Evolutionary conservation across 2,329 filamentous ascomycete species (phyloP).

Genomic region (Aspergillus intermedius): DNA sequence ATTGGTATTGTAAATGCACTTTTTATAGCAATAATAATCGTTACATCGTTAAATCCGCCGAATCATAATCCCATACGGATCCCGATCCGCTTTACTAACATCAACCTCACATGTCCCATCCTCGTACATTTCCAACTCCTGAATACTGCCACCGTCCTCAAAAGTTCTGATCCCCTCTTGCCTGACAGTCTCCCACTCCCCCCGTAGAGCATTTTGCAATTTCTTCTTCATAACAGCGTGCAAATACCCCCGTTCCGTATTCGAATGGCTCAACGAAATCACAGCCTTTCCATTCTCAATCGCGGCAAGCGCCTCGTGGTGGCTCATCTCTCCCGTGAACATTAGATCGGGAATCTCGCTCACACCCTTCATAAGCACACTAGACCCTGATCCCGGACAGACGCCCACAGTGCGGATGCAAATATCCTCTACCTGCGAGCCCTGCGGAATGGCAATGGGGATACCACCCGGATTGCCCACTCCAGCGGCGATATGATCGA

Average conservation of each 20-base stretch:
- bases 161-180: slow-evolving; percentile 34
- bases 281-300: slow-evolving; percentile 78
- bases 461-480: slow-evolving; percentile 63
- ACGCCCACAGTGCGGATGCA: slow-evolving; percentile 67
- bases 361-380: slow-evolving; percentile 56
- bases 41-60: slow-evolving; percentile 9
- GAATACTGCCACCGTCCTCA: slow-evolving; percentile 21
- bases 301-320: slow-evolving; percentile 83
- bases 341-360: slow-evolving; percentile 62
- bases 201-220: slow-evolving; percentile 54
- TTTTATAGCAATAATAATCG: too few species aligned
- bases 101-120: slow-evolving; percentile 57
- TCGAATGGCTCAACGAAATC: slow-evolving; percentile 83
- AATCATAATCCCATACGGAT: slow-evolving; percentile 76
- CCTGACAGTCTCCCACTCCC: slow-evolving; percentile 48
- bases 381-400: slow-evolving; percentile 81
- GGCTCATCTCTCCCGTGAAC: slow-evolving; percentile 87
- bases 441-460: slow-evolving; percentile 58
- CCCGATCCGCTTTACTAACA: slow-evolving; percentile 72
- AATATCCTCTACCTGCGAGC: slow-evolving; percentile 47
- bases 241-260: slow-evolving; percentile 82
- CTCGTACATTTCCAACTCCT: slow-evolving; percentile 39
- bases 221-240: slow-evolving; percentile 61
- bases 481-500: slow-evolving; percentile 54
- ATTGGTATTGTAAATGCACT: too few species aligned